Percentiles rank a stretch among this genome's conserved stretches.
phyloP scores from a whole-genome alignment of 73 alveolate species.

The Blepharisma japonicum region DNA sequence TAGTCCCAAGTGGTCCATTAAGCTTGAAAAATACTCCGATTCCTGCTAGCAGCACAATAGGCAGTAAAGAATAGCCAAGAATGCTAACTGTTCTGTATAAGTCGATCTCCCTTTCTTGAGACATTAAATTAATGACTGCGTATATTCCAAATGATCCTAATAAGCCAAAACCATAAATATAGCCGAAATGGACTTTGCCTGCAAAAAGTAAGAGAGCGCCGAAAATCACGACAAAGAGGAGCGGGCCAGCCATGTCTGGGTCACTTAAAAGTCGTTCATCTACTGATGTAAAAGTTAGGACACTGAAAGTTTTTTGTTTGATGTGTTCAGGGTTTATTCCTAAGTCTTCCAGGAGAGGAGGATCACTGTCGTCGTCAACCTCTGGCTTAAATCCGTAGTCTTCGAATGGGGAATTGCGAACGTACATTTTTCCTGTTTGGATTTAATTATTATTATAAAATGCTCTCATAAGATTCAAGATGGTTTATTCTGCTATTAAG shows the following conservation, averaged over 20 bases:
- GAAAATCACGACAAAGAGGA: slow-evolving; percentile 65
- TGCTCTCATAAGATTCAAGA: no score
- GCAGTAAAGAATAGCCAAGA: slow-evolving; percentile 80
- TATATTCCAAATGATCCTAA: slow-evolving; percentile 79
- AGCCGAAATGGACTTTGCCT: slow-evolving; percentile 88
- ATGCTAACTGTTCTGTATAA: slow-evolving; percentile 80
- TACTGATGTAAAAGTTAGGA: slow-evolving; percentile 64
- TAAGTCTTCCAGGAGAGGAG: slow-evolving; percentile 73
- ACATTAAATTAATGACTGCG: slow-evolving; percentile 66
- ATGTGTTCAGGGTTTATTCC: slow-evolving; percentile 82
- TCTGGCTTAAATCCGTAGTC: neutral
- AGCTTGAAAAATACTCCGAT: slow-evolving; percentile 60
- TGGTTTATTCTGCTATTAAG: no score
- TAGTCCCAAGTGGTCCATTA: slow-evolving; percentile 57
- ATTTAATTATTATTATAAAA: no score
- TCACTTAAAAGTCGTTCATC: slow-evolving; percentile 73
- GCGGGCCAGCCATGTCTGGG: slow-evolving; percentile 94
- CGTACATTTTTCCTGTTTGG: neutral
- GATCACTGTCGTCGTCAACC: slow-evolving; percentile 44
- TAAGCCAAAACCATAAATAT: slow-evolving; percentile 80
- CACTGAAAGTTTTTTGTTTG: slow-evolving; percentile 65
- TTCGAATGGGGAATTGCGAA: slow-evolving; percentile 15
- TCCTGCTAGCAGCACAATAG: slow-evolving; percentile 75
- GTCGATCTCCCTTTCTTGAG: slow-evolving; percentile 63
- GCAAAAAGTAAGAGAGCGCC: slow-evolving; percentile 68